Conservation (phyloP, 345 rosid species). For the Sisymbrium irio region DNA sequence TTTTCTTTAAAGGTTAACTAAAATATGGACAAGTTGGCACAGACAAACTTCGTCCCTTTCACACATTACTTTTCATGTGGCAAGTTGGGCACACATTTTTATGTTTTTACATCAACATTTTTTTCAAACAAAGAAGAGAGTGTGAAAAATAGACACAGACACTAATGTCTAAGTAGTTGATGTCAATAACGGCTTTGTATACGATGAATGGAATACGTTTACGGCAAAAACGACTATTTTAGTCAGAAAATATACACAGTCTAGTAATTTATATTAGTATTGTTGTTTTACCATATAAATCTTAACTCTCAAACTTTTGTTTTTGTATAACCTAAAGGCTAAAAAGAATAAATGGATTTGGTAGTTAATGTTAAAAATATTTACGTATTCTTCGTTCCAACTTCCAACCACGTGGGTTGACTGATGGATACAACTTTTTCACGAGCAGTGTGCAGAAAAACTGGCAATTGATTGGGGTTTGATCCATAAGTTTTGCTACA, state of each 20-base stretch:
- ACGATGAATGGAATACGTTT: not conserved
- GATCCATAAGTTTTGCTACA: not conserved
- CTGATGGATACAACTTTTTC: not conserved
- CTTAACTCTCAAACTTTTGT: not conserved
- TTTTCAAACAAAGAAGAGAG: not conserved
- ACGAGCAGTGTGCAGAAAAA: not conserved
- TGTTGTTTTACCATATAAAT: not conserved
- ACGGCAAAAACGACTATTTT: not conserved
- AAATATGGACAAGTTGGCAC: conserved; percentile 1
- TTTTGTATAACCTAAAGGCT: not conserved
- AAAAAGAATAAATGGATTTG: not conserved
- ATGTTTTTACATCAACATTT: not conserved
- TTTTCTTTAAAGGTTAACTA: not conserved
- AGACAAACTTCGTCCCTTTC: not conserved
- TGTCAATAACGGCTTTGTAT: not conserved
- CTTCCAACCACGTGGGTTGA: conserved; percentile 12
- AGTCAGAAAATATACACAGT: not conserved
- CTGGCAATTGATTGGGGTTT: not conserved
- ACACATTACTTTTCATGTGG: not conserved
- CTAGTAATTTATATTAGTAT: not conserved
- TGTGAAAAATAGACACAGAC: not conserved
- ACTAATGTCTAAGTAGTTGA: not conserved
- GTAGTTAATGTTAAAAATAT: not conserved
- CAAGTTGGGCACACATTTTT: conserved; percentile 20
- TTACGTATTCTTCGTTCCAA: not conserved